A percentile compares a stretch with the other conserved stretches of the same genome.
phyloP scores from a whole-genome alignment of 352 stramenopile genomes.

The Pythium aquatile region DNA sequence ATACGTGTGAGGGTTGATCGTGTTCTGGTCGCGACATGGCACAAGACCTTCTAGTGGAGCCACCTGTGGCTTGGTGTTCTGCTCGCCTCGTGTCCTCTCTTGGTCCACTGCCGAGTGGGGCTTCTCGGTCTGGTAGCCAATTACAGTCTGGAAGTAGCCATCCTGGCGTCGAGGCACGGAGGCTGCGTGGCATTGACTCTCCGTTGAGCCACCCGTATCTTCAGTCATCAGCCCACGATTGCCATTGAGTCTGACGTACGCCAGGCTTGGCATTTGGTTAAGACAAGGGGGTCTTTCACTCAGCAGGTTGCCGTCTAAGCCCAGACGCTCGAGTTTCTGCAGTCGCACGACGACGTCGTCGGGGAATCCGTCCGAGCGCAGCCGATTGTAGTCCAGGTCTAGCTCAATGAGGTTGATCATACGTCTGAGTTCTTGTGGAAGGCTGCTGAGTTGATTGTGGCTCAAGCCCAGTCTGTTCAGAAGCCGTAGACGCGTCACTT shows the following conservation, averaged over 20 bases:
- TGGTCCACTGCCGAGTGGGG: background rate
- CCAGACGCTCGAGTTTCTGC: conserved; percentile 50
- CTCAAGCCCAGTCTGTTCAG: conserved; percentile 61
- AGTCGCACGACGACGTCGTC: conserved; percentile 43
- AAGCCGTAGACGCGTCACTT: conserved; percentile 50
- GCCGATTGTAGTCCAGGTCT: conserved; percentile 62
- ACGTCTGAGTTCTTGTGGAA: conserved; percentile 50
- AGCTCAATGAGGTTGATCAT: conserved; percentile 62
- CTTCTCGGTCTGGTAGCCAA: conserved; percentile 22
- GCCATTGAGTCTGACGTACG: conserved; percentile 49
- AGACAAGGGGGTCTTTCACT: conserved; percentile 25
- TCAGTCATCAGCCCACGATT: conserved; percentile 27
- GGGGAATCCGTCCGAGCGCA: conserved; percentile 37
- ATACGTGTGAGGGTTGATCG: conserved; percentile 26
- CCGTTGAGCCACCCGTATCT: background rate
- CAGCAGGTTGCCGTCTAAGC: conserved; percentile 61
- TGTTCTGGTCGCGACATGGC: conserved; percentile 27
- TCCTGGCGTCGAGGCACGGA: conserved; percentile 38
- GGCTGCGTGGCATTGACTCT: background rate
- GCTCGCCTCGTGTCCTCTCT: background rate
- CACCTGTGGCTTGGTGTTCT: background rate
- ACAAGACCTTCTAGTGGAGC: conserved; percentile 16
- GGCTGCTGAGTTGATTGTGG: conserved; percentile 41
- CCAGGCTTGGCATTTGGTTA: conserved; percentile 32
- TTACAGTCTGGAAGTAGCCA: conserved; percentile 48